Evolutionary conservation across 305 asterid species (phyloP).

Genomic region (Solanum hybrid): DNA sequence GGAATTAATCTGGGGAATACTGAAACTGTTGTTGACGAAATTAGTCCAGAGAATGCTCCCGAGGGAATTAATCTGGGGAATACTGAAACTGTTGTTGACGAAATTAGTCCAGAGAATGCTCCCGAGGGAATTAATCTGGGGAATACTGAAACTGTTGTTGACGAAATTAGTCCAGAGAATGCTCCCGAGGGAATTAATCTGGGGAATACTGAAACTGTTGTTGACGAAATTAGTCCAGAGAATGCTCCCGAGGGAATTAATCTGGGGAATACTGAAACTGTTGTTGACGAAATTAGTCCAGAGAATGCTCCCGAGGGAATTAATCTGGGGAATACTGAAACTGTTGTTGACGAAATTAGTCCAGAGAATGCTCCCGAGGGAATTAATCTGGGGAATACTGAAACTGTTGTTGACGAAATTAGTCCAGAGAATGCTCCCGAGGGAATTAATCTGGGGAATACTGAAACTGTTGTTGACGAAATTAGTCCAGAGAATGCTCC

Average conservation of each 20-base stretch:
- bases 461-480: background rate
- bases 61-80: background rate
- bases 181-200: background rate
- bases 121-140: slow-evolving; percentile 4
- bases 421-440: background rate
- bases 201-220: background rate
- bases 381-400: background rate
- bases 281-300: background rate
- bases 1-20: background rate
- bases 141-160: slow-evolving; percentile 5
- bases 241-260: background rate
- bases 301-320: background rate
- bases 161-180: background rate
- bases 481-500: background rate
- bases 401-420: background rate
- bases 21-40: background rate
- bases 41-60: background rate
- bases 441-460: background rate
- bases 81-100: background rate
- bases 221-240: background rate
- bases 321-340: too few relatives aligned
- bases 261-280: background rate
- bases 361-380: background rate
- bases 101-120: background rate
- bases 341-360: too few relatives aligned